Evolutionary conservation across 106 monocot genomes (phyloP).

Genomic region (Posidonia australis): DNA sequence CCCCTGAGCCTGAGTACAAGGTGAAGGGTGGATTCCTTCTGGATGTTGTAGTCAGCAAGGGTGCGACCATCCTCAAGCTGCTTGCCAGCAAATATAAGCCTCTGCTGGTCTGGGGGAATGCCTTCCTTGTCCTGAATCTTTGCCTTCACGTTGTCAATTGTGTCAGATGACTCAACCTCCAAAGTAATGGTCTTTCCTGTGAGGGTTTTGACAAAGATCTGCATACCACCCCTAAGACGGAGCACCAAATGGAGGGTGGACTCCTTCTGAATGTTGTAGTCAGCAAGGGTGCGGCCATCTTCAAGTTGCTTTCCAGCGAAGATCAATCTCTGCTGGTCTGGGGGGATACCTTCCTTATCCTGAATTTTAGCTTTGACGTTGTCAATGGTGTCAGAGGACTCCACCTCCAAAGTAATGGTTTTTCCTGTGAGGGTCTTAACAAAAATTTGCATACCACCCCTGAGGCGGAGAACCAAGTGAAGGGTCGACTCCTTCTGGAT

Average conservation of each 20-base stretch:
- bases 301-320: conserved; percentile 32
- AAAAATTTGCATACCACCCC: conserved; percentile 71
- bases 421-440: conserved; percentile 71
- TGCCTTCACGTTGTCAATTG: conserved; percentile 39
- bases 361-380: conserved; percentile 67
- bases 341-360: conserved; percentile 64
- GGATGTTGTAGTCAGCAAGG: conserved; percentile 45
- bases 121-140: conserved; percentile 46
- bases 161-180: conserved; percentile 38
- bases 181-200: conserved; percentile 45
- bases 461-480: conserved; percentile 26
- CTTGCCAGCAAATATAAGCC: conserved; percentile 35
- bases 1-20: conserved; percentile 34
- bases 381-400: conserved; percentile 78
- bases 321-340: conserved; percentile 52
- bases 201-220: conserved; percentile 41
- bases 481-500: conserved; percentile 50
- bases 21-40: conserved; percentile 53
- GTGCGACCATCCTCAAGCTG: conserved; percentile 33
- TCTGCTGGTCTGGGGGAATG: conserved; percentile 40
- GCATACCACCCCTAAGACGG: conserved; percentile 39
- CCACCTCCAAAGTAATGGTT: conserved; percentile 71
- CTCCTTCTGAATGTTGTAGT: conserved; percentile 76
- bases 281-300: conserved; percentile 47
- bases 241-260: conserved; percentile 50